Evolutionary conservation across 106 monocot species (phyloP).

Genomic region (Narthecium ossifragum): DNA sequence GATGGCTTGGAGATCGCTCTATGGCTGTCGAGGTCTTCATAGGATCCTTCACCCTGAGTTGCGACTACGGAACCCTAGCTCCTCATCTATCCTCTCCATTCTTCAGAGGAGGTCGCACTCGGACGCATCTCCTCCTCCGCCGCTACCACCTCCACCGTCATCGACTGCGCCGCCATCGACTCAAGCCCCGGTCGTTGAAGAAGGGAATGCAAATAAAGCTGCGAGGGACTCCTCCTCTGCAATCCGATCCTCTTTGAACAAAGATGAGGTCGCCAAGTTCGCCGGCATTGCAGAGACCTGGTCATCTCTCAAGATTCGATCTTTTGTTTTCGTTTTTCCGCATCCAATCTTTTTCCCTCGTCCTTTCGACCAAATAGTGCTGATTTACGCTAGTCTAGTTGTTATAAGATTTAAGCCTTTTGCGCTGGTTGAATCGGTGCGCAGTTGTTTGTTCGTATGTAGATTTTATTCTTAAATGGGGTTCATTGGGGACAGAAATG

Average conservation of each 20-base stretch:
- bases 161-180: slow-evolving; percentile 6
- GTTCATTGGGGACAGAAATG: too few relatives aligned
- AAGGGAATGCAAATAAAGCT: background rate
- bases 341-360: background rate
- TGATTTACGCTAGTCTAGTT: background rate
- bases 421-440: background rate
- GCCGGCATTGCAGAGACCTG: slow-evolving; percentile 88
- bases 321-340: background rate
- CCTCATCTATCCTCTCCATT: background rate
- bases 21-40: slow-evolving; percentile 2
- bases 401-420: background rate
- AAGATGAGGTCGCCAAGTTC: slow-evolving; percentile 71
- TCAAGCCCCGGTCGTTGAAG: background rate
- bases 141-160: background rate
- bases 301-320: slow-evolving; percentile 8
- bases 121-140: slow-evolving; percentile 8
- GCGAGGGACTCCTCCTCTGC: background rate
- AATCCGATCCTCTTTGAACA: slow-evolving; percentile 54
- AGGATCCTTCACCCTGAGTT: too few relatives aligned
- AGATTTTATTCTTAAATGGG: background rate
- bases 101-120: slow-evolving; percentile 4
- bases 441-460: background rate
- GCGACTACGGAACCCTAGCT: background rate
- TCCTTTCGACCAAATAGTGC: background rate
- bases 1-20: slow-evolving; percentile 9